These are phyloP conservation scores for Monascus purpureus DNA, from an alignment of 495 filamentous ascomycete species.

Conservation along the genomic window DNA sequence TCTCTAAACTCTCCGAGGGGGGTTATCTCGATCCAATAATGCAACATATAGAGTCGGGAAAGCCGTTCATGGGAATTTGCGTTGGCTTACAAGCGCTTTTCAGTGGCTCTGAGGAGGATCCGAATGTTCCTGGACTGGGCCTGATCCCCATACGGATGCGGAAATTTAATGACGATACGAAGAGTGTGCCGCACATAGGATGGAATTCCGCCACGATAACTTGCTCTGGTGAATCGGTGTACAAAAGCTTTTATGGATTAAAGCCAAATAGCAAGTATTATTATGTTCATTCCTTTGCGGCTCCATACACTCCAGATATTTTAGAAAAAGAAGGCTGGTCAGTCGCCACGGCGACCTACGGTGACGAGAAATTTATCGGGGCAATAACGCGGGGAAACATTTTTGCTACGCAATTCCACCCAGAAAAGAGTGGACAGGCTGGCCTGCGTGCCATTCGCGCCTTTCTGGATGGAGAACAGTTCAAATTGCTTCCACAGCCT, in stretches of 20 bases:
- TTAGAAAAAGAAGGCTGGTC: slow-evolving; percentile 72
- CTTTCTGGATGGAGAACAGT: slow-evolving; percentile 56
- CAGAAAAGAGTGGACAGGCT: slow-evolving; percentile 88
- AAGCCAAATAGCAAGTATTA: slow-evolving; percentile 83
- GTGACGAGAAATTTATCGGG: slow-evolving; percentile 81
- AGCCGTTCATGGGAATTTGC: slow-evolving; percentile 96
- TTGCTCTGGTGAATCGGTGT: slow-evolving; percentile 28
- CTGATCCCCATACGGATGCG: slow-evolving; percentile 56
- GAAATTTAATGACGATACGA: slow-evolving; percentile 61
- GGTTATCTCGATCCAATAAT: slow-evolving; percentile 71
- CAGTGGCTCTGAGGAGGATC: slow-evolving; percentile 65
- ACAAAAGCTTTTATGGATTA: slow-evolving; percentile 57
- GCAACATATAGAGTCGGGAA: slow-evolving; percentile 68
- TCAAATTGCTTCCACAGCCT: slow-evolving; percentile 25
- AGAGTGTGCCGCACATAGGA: slow-evolving; percentile 93
- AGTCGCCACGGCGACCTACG: slow-evolving; percentile 78
- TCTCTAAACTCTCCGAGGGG: slow-evolving; percentile 62
- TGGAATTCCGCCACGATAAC: slow-evolving; percentile 77
- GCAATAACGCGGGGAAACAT: slow-evolving; percentile 74
- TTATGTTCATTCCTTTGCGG: slow-evolving; percentile 92
- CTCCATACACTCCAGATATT: slow-evolving; percentile 53
- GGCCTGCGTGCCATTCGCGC: slow-evolving; percentile 72
- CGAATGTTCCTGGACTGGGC: slow-evolving; percentile 54
- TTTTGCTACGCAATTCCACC: slow-evolving; percentile 91
- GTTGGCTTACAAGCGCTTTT: slow-evolving; percentile 90